These are phyloP conservation scores for Fistulinella prunicolor DNA, from an alignment of 768 basidiomycete genomes.

Conservation along the genomic window DNA sequence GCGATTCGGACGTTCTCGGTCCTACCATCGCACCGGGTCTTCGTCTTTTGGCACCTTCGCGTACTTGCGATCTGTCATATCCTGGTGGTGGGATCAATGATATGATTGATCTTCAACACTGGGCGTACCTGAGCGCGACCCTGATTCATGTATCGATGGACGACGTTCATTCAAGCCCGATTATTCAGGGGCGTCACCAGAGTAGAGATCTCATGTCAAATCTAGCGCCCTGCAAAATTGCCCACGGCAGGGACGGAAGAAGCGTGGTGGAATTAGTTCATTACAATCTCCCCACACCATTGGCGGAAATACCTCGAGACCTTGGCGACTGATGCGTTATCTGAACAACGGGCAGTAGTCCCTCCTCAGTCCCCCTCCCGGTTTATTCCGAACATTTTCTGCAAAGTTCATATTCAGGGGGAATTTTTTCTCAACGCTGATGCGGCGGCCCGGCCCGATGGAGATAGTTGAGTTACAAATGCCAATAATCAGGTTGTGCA, in stretches of 20 bases:
- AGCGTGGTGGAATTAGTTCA: slow-evolving; percentile 7
- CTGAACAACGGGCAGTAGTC: not conserved
- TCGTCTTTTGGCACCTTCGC: no score
- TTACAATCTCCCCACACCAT: slow-evolving; percentile 6
- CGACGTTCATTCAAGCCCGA: slow-evolving; percentile 22
- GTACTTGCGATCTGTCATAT: not conserved
- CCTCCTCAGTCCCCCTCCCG: not conserved
- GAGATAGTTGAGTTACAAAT: not conserved
- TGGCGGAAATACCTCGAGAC: slow-evolving; percentile 23
- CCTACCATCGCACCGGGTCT: no score
- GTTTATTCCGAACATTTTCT: not conserved
- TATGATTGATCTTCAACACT: slow-evolving; percentile 15
- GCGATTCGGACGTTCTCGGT: no score
- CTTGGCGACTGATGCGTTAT: not conserved
- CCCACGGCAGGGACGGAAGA: slow-evolving; percentile 28
- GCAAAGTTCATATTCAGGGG: slow-evolving; percentile 9
- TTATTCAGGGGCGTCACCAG: slow-evolving; percentile 17
- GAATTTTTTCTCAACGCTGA: not conserved
- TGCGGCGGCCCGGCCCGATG: no score
- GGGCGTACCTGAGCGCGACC: slow-evolving; percentile 23
- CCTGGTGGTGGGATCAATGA: slow-evolving; percentile 6
- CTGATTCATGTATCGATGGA: slow-evolving; percentile 21
- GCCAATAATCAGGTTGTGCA: slow-evolving; percentile 2
- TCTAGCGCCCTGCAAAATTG: slow-evolving; percentile 11
- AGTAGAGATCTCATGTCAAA: slow-evolving; percentile 19